Percentiles rank a stretch among this genome's conserved stretches.
phyloP scores from a whole-genome alignment of 75 land plant species.

The Sequoiadendron giganteum region DNA sequence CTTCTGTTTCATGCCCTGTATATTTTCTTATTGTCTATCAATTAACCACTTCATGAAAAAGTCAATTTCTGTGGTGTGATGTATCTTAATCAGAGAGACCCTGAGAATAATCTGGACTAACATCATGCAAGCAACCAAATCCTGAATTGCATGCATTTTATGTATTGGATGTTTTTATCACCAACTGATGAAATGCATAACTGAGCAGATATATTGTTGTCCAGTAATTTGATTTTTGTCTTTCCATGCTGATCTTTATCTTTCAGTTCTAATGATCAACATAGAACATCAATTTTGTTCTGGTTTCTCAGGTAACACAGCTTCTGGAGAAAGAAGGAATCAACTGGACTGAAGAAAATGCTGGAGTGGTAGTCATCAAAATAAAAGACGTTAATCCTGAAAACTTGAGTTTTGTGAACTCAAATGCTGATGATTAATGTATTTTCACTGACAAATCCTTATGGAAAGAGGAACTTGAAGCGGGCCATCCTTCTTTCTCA shows the following conservation, averaged over 20 bases:
- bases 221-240: not conserved
- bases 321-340: conserved; percentile 54
- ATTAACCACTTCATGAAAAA: not conserved
- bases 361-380: conserved; percentile 55
- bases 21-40: not conserved
- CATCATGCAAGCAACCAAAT: not conserved
- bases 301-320: conserved; percentile 43
- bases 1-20: not conserved
- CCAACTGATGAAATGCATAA: not conserved
- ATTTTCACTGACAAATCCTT: not conserved
- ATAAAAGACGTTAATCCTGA: conserved; percentile 38
- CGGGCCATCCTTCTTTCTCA: not conserved
- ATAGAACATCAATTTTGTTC: not conserved
- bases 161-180: not conserved
- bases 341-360: conserved; percentile 63
- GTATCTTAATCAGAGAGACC: not conserved
- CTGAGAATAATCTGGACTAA: not conserved
- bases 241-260: not conserved
- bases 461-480: not conserved
- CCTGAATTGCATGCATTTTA: not conserved
- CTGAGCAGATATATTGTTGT: not conserved
- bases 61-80: not conserved
- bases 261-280: not conserved
- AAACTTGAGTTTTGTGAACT: conserved; percentile 46
- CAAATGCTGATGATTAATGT: conserved; percentile 27